Evolutionary conservation across 164 flowering plant genomes (phyloP).

Genomic region (Vitis riparia): DNA sequence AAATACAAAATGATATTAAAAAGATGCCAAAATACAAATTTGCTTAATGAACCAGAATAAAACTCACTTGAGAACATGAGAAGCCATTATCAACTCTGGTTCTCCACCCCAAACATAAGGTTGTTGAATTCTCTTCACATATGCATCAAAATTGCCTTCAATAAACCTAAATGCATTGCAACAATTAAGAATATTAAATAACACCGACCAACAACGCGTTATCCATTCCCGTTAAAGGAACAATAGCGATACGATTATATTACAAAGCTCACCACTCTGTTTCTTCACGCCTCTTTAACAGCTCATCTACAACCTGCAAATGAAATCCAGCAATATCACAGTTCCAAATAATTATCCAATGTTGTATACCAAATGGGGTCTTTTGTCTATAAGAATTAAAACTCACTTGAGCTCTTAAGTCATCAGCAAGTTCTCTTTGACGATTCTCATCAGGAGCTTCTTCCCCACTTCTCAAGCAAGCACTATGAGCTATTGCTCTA

Average conservation of each 20-base stretch:
- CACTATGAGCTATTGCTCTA: constrained; percentile 82
- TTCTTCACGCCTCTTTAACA: constrained; percentile 82
- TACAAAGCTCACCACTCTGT: constrained; percentile 52
- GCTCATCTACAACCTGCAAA: constrained; percentile 33
- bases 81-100: constrained; percentile 83
- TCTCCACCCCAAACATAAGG: constrained; percentile 88
- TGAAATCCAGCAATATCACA: no score
- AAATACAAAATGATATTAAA: not conserved
- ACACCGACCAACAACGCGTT: not conserved
- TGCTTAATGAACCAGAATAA: not conserved
- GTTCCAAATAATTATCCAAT: no score
- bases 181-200: not conserved
- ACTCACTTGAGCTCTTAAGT: constrained; percentile 73
- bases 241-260: not conserved
- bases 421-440: constrained; percentile 82
- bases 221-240: no score
- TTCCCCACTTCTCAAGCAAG: constrained; percentile 67
- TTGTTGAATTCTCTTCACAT: constrained; percentile 61
- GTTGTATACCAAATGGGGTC: no score
- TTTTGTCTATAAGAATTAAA: not conserved
- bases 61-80: constrained; percentile 76
- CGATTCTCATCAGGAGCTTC: constrained; percentile 74
- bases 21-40: not conserved
- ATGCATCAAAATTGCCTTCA: constrained; percentile 78
- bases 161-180: constrained; percentile 50